A percentile compares a stretch with the other conserved stretches of the same genome.
phyloP scores from a whole-genome alignment of 2,329 filamentous ascomycete genomes.

The Coniochaeta sp. region DNA sequence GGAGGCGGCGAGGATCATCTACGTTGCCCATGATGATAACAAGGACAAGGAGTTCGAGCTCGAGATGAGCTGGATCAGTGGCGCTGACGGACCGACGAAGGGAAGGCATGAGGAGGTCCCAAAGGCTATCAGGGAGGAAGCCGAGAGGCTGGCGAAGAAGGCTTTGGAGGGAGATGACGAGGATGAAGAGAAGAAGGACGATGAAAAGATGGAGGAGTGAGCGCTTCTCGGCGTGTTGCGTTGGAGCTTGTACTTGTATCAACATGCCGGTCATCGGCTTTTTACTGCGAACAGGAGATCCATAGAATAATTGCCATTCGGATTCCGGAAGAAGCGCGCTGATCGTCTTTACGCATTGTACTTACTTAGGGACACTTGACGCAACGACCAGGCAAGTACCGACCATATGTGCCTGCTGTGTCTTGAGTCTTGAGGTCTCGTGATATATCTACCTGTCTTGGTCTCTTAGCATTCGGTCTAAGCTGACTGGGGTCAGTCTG shows the following conservation, averaged over 20 bases:
- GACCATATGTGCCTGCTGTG: too few species aligned
- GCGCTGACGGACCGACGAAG: conserved; percentile 76
- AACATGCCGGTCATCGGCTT: background rate
- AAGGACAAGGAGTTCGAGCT: conserved; percentile 99
- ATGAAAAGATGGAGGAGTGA: conserved; percentile 88
- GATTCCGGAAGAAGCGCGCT: background rate
- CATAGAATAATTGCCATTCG: conserved; percentile 1
- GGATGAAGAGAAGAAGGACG: conserved; percentile 50
- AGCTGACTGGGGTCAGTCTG: too few species aligned
- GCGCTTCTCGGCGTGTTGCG: conserved; percentile 6
- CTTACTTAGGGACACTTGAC: too few species aligned
- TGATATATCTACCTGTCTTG: too few species aligned
- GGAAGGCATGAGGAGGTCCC: conserved; percentile 91
- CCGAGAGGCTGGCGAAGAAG: conserved; percentile 87
- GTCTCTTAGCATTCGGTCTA: too few species aligned
- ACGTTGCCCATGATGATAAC: conserved; percentile 95
- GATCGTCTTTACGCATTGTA: background rate
- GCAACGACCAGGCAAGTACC: too few species aligned
- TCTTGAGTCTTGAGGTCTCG: too few species aligned
- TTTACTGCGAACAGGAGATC: background rate
- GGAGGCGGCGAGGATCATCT: conserved; percentile 94
- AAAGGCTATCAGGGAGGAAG: conserved; percentile 82
- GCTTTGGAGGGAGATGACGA: conserved; percentile 82
- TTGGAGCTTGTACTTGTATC: conserved; percentile 3
- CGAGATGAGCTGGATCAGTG: conserved; percentile 98